Evolutionary conservation across 768 basidiomycete genomes (phyloP).

Genomic region (Tylopilus balloui): DNA sequence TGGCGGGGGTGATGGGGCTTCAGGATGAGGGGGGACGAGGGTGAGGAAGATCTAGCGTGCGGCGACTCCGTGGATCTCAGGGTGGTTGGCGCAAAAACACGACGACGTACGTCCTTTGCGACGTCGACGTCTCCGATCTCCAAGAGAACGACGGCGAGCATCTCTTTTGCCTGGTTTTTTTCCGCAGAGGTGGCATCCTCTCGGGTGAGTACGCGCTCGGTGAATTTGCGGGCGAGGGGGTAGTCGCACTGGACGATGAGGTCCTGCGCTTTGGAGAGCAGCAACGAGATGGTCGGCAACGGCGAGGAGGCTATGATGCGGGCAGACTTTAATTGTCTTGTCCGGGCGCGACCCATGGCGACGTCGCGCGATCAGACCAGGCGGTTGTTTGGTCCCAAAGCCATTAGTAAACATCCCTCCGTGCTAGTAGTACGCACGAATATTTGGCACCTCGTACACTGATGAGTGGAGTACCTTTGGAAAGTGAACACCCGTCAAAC

Average conservation of each 20-base stretch:
- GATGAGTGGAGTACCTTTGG: no score
- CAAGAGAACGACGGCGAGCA: constrained; percentile 73
- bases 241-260: constrained; percentile 83
- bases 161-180: constrained; percentile 70
- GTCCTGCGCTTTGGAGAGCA: constrained; percentile 75
- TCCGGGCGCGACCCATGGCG: constrained; percentile 52
- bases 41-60: constrained; percentile 59
- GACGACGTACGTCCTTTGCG: constrained; percentile 58
- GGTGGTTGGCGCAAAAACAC: neutral
- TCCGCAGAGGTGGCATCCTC: constrained; percentile 39
- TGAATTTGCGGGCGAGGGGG: constrained; percentile 71
- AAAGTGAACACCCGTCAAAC: no score
- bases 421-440: no score
- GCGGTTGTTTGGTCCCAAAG: constrained; percentile 19
- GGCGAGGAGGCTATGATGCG: constrained; percentile 18
- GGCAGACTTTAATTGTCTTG: constrained; percentile 35
- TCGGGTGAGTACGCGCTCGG: constrained; percentile 60
- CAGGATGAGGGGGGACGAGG: constrained; percentile 54
- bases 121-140: constrained; percentile 73
- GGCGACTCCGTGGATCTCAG: neutral
- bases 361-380: constrained; percentile 3
- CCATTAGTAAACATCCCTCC: constrained; percentile 10
- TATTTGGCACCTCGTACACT: no score
- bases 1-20: constrained; percentile 55
- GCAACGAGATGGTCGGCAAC: constrained; percentile 45